Percentiles rank a stretch among this genome's conserved stretches.
Conservation (phyloP, 805 yeast species). For the Saccharomyces jurei region DNA sequence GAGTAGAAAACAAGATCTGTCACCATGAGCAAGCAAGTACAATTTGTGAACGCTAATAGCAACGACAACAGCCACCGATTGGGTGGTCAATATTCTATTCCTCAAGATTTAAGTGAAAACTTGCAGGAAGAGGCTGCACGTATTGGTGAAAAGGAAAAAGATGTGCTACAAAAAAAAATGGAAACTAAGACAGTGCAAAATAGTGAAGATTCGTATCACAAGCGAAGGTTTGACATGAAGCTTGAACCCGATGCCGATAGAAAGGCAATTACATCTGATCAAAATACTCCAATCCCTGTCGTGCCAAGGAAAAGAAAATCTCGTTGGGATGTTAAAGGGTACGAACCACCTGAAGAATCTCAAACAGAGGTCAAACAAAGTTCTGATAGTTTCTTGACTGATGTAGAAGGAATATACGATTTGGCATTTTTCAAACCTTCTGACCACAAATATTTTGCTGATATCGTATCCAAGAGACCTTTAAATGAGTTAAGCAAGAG, state of each 20-base stretch:
- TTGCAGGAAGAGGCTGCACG: constrained; percentile 21
- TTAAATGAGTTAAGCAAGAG: constrained; percentile 36
- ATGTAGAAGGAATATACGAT: constrained; percentile 58
- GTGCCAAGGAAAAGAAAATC: constrained; percentile 15
- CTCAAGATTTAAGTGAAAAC: constrained; percentile 28
- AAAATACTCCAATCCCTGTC: constrained; percentile 24
- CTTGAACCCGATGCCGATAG: constrained; percentile 23
- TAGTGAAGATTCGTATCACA: constrained; percentile 43
- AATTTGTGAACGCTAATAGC: background rate
- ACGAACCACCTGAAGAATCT: constrained; percentile 46
- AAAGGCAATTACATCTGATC: constrained; percentile 36
- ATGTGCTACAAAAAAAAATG: constrained; percentile 23
- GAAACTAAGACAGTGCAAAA: constrained; percentile 25
- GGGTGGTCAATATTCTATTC: constrained; percentile 36
- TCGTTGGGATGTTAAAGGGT: constrained; percentile 35
- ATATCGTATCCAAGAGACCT: constrained; percentile 35
- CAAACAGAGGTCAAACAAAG: constrained; percentile 17
- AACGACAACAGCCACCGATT: constrained; percentile 15
- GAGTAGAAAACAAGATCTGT: background rate
- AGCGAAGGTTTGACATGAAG: constrained; percentile 30
- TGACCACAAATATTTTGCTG: constrained; percentile 66
- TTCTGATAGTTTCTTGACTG: constrained; percentile 36
- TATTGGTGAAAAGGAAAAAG: constrained; percentile 20
- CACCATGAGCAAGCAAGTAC: background rate
- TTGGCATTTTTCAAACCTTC: constrained; percentile 61